Evolutionary conservation across 495 filamentous ascomycete genomes (phyloP).

Genomic region (Darksidea phi): DNA sequence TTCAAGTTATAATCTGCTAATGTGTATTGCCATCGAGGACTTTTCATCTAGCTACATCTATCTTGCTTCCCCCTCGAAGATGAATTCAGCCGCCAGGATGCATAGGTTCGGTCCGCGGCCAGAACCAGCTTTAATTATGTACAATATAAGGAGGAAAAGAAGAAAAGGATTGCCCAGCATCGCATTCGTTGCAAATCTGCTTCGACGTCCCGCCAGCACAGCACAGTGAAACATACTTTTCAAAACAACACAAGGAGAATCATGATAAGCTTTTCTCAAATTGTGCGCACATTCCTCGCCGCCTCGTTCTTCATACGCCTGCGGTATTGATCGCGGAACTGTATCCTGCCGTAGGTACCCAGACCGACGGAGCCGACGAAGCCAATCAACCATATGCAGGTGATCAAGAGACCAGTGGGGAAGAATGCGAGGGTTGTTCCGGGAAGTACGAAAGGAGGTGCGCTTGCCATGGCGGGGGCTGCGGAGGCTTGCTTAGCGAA

Average conservation of each 20-base stretch:
- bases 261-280: conserved; percentile 11
- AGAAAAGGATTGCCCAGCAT: not conserved
- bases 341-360: conserved; percentile 62
- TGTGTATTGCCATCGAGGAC: not conserved
- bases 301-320: conserved; percentile 47
- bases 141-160: conserved; percentile 26
- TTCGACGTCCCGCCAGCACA: not conserved
- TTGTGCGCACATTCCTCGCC: conserved; percentile 16
- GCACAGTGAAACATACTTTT: not conserved
- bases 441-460: conserved; percentile 57
- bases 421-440: conserved; percentile 66
- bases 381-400: conserved; percentile 58
- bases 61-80: no score
- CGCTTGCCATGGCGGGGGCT: conserved; percentile 37
- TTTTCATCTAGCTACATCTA: not conserved
- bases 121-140: conserved; percentile 23
- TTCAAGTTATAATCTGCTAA: no score
- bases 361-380: conserved; percentile 57
- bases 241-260: conserved; percentile 1
- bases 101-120: not conserved
- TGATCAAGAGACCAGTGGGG: conserved; percentile 66
- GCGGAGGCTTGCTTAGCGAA: conserved; percentile 55
- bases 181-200: not conserved
- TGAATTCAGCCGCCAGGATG: conserved; percentile 31
- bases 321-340: conserved; percentile 62